Base-by-base conservation (phyloP, 306 rosid genomes). In the Acacia confusa region DNA sequence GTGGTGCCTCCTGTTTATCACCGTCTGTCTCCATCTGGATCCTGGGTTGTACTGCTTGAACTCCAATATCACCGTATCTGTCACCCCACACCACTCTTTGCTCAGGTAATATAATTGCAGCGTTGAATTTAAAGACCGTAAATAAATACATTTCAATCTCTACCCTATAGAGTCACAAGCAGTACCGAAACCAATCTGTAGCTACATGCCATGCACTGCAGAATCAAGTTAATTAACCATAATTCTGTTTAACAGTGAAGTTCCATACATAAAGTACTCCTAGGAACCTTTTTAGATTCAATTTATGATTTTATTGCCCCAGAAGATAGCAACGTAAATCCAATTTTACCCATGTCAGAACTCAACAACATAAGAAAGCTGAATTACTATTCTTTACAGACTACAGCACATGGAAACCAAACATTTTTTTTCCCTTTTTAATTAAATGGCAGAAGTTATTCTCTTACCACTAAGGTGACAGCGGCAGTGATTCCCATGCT, bases 21-120 rank as follows among this genome's bases (percentile, higher is more conserved):
- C 67, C 19, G 88, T 77, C 80, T 80, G 86, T 79, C 94, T 93
- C 99, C 99, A 95, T 44, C 88, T 85, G 4, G 99, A 95, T 14
- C 87, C 97, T 27, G 85, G 82, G n/a, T 25, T 63, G 81, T 95
- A 93, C 50, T 95, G 99, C 66, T 77, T 91, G 88, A 95, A 95
- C 94, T 93, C 97, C 89, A 95, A 76, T 45, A 86, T 77, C 79
- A 91, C 91, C 44, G 2, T 83, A 25, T 93, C 99, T 95, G 92
- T 77, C 71, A 85, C 3, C 3, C 67, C 87, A 65, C 73, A 78
- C 66, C 34, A n/a, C 66, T 64, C 19, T 61, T 27, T 40, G 50
- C 68, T 88, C 36, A 87, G 80, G 74, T 38, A 63, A 20, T 77
- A 48, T 30, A 30, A 50, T 32, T 32, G 65, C 17, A 41, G n/a